Evolutionary conservation across 768 basidiomycete species (phyloP), one percentile per base, ranked within the genome.

Genomic region (Amanita phalloides): DNA sequence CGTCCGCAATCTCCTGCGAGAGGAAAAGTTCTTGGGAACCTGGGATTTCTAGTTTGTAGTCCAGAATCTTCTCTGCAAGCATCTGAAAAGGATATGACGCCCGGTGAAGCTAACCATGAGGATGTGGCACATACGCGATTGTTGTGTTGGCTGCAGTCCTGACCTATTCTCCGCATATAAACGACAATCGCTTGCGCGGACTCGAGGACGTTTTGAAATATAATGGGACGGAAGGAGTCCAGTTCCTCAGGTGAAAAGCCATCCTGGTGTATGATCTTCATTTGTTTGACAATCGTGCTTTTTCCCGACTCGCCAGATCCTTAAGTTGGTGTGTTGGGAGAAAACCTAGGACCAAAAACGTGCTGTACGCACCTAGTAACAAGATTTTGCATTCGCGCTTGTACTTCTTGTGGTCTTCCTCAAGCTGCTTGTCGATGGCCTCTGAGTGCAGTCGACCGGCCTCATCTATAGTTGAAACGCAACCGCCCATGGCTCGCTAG

Each of bases 251-350:
- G 66, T 2, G 83, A 79, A 68, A 92, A 98, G 10, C 94, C 94
- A 55, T 84, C 82, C 65, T 95, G 89, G 65, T 98, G 89, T 45
- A 97, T 93, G 53, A 97, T 94, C 75, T 95, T 96, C 93, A 98
- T 96, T 67, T 98, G 94, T 64, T 98, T 97, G 33, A 96, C 92
- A 57, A 98, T 91, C 0, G 94, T 98, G 3, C 82, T 84, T 69
- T 97, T 97, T 5, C 94, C 95, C 0, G 87, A 90, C 71, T 95
- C 92, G 60, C 94, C 91, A 11, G 92, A 93, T 51, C 94, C 93
- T 94, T 58, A 17, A 17, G 39, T 28, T 36, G 5, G 7, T 14
- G 48, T 3, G 38, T 32, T 21, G n/a, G 47, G 39, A n/a, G 36
- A 44, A 33, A 21, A 28, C 17, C 42, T 35, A 21, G 14, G 50